Conservation (phyloP, 1,284 basidiomycete genomes). For the Trametes polyzona region DNA sequence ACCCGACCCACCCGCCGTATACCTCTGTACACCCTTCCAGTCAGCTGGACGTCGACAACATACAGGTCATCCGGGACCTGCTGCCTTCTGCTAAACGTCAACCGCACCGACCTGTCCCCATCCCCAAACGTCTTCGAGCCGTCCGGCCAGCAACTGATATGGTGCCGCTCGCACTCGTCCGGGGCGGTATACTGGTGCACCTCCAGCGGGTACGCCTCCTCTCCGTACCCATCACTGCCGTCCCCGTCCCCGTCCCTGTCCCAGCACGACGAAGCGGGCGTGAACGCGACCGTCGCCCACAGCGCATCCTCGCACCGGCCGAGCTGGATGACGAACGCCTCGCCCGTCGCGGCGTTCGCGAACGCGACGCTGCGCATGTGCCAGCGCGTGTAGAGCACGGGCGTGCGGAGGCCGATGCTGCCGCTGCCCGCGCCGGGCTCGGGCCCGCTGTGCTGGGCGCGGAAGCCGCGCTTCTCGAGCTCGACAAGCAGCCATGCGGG, state of each 20-base stretch:
- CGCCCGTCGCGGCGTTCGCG: neutral
- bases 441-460: neutral
- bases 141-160: conserved; percentile 3
- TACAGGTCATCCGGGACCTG: conserved; percentile 1
- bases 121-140: conserved; percentile 4
- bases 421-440: neutral
- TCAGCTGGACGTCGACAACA: neutral
- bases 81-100: neutral
- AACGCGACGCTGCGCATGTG: conserved; percentile 2
- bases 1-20: neutral
- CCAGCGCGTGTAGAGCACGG: conserved; percentile 1
- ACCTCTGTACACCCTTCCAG: neutral
- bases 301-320: conserved; percentile 4
- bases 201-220: conserved; percentile 6
- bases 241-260: neutral
- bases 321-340: conserved; percentile 4
- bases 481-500: conserved; percentile 5
- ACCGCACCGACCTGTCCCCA: neutral
- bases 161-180: conserved; percentile 5
- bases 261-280: neutral
- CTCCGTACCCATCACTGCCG: neutral
- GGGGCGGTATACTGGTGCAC: conserved; percentile 4
- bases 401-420: neutral
- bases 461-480: conserved; percentile 1
- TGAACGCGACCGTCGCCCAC: conserved; percentile 4